Percentiles rank a stretch among this genome's conserved stretches.
Conservation (phyloP, 148 eudicot genomes). For the Cornus controversa region DNA sequence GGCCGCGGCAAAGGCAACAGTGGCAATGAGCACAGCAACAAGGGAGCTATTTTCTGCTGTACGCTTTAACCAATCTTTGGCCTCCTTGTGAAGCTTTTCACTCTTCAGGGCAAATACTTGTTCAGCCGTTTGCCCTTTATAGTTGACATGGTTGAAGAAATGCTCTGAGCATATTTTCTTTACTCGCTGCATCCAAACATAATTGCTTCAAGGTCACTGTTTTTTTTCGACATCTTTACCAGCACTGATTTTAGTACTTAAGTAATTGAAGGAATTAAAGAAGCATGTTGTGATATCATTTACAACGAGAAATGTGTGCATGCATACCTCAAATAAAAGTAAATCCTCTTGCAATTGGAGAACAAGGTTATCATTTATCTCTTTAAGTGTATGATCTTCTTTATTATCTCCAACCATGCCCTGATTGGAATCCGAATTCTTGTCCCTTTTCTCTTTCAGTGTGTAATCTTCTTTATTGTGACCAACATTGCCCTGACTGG, state of each 20-base stretch:
- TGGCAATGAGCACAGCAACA: conserved; percentile 13
- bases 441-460: too few species aligned
- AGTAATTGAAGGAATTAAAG: too few species aligned
- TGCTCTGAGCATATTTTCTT: neutral
- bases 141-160: neutral
- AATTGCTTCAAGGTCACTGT: too few species aligned
- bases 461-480: too few species aligned
- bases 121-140: neutral
- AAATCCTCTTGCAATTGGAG: conserved; percentile 1
- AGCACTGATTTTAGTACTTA: too few species aligned
- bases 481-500: neutral
- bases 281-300: too few species aligned
- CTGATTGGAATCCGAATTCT: neutral
- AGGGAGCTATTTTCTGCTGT: conserved; percentile 8
- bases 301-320: neutral
- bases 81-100: neutral
- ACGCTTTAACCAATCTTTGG: conserved; percentile 8
- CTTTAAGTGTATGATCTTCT: too few species aligned
- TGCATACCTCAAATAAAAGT: conserved; percentile 4
- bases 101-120: neutral
- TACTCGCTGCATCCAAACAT: neutral
- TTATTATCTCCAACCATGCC: too few species aligned
- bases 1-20: conserved; percentile 18
- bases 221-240: too few species aligned
- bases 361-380: neutral